A percentile compares a stretch with the other conserved stretches of the same genome.
phyloP scores from a whole-genome alignment of 2,329 filamentous ascomycete genomes.

The Annulohypoxylon truncatum region DNA sequence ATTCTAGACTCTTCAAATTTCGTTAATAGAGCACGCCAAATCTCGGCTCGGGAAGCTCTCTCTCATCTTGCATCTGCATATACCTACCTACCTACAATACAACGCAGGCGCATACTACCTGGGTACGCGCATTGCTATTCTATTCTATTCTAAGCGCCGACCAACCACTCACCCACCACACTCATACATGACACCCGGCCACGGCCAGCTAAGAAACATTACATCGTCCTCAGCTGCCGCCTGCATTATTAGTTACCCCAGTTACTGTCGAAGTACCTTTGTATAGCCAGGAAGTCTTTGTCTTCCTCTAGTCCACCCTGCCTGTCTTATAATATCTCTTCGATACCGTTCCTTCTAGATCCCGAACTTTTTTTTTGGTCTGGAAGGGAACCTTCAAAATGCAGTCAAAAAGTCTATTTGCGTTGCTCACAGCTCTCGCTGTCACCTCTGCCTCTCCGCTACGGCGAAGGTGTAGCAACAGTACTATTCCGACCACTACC shows the following conservation, averaged over 20 bases:
- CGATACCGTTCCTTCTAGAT: conserved; percentile 14
- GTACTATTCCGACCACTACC: conserved; percentile 22
- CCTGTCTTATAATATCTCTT: conserved; percentile 34
- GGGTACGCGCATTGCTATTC: conserved; percentile 39
- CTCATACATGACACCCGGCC: conserved; percentile 31
- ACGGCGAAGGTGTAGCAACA: conserved; percentile 36
- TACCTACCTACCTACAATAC: conserved; percentile 30
- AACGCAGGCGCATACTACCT: conserved; percentile 21
- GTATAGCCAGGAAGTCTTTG: conserved; percentile 14
- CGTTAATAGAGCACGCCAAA: conserved; percentile 35
- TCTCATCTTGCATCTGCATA: conserved; percentile 44
- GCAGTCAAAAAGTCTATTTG: conserved; percentile 45
- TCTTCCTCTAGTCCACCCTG: conserved; percentile 1
- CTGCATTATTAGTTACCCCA: conserved; percentile 28
- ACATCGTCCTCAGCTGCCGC: conserved; percentile 45
- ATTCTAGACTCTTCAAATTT: conserved; percentile 31
- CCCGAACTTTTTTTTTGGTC: background rate
- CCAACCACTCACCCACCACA: conserved; percentile 37
- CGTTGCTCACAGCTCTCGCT: conserved; percentile 45
- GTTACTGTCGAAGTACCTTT: conserved; percentile 25
- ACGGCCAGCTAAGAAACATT: conserved; percentile 43
- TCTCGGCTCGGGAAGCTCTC: conserved; percentile 48
- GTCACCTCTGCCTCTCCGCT: conserved; percentile 46
- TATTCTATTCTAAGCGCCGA: conserved; percentile 50
- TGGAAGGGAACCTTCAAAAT: conserved; percentile 39